Evolutionary conservation across 495 filamentous ascomycete species (phyloP), one percentile per base, ranked within the genome.

Genomic region (Penicillium psychrofluorescens): DNA sequence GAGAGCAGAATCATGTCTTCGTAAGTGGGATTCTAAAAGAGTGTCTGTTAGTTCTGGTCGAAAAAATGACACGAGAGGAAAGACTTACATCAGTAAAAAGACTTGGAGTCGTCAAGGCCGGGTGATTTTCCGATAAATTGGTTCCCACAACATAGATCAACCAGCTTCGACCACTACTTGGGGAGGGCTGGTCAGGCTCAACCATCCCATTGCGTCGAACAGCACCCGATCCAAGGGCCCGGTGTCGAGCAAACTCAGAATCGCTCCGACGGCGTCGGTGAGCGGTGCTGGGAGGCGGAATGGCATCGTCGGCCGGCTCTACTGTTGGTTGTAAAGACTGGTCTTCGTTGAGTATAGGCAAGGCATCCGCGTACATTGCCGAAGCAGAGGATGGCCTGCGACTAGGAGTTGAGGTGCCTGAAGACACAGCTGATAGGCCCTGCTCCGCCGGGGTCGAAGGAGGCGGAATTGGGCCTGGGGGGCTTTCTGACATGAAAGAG

Each of bases 141-240:
- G 85, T 84, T 37, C 84, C 84, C 38, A 88, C 80, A 9, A 88
- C 83, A 57, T 88, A 88, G 14, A 88, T 87, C 51, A 88, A 74
- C 84, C 84, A 88, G 58, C 80, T 87, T 55, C 84, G 70, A 46
- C 72, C 72, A 38, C 66, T 61, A 31, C 61, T 61, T 12, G 75
- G 67, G 30, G 72, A 50, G 11, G 71, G 59, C 36, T 76, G 67
- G 49, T 84, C 81, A 11, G 81, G 79, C 48, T 81, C 81, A 38
- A 85, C 80, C 13, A 85, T 76, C 10, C 81, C 81, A 55, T 85
- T 83, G 33, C 81, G 71, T 36, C 81, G 65, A 29, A 79, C 71
- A 12, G 80, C 71, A 38, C 81, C 81, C 31, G 80, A 78, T 3
- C 81, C 81, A 33, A 83, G 73, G 46, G 72, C 64, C 11, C 74